phyloP scores from a whole-genome alignment of 768 basidiomycete species.

The Mycena filopes region DNA sequence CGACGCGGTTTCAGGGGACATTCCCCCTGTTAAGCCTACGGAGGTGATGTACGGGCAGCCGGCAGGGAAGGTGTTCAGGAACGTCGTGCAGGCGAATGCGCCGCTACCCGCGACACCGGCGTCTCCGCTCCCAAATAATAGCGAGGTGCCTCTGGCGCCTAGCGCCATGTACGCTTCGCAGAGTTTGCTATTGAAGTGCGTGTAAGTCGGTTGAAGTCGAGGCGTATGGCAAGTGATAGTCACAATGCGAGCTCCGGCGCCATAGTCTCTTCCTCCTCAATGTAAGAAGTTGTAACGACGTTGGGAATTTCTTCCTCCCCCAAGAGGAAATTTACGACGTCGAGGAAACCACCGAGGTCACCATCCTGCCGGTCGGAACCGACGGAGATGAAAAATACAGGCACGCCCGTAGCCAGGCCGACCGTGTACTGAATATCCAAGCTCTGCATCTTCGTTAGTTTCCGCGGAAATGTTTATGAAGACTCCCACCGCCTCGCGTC shows the following conservation, averaged over 20 bases:
- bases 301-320: conserved; percentile 59
- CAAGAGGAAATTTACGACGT: conserved; percentile 68
- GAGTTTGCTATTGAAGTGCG: no score
- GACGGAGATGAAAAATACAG: conserved; percentile 43
- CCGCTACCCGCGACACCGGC: conserved; percentile 45
- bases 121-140: conserved; percentile 58
- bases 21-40: conserved; percentile 9
- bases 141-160: conserved; percentile 57
- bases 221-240: neutral
- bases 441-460: neutral
- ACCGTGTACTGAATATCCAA: conserved; percentile 34
- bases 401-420: conserved; percentile 39
- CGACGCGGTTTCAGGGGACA: conserved; percentile 13
- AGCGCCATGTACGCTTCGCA: conserved; percentile 50
- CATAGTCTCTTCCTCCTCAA: conserved; percentile 39
- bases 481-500: conserved; percentile 24
- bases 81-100: conserved; percentile 3
- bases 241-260: neutral
- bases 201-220: no score
- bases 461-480: no score
- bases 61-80: conserved; percentile 12
- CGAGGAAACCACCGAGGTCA: conserved; percentile 54
- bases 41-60: conserved; percentile 21
- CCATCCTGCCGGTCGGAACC: conserved; percentile 40
- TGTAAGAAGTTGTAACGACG: conserved; percentile 68